Evolutionary conservation across 306 rosid species (phyloP).

Genomic region (Cucurbita maxima): DNA sequence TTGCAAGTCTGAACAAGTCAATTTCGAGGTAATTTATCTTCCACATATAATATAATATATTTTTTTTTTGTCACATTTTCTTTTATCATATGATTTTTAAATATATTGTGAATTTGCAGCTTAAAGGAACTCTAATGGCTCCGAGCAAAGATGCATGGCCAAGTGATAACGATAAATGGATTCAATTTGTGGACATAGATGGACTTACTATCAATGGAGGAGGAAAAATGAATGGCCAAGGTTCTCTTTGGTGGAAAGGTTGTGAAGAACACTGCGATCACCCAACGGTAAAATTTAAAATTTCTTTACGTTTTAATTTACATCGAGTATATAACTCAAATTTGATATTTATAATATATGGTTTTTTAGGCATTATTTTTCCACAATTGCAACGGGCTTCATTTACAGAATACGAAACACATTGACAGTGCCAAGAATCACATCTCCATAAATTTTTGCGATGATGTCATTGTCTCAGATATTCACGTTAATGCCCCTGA

Average conservation of each 20-base stretch:
- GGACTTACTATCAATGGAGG: slow-evolving; percentile 1
- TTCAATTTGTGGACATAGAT: background rate
- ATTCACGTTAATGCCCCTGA: slow-evolving; percentile 8
- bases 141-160: slow-evolving; percentile 6
- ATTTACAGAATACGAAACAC: background rate
- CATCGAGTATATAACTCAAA: too few relatives aligned
- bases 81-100: too few relatives aligned
- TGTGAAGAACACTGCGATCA: background rate
- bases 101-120: background rate
- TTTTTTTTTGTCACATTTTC: too few relatives aligned
- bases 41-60: too few relatives aligned
- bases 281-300: background rate
- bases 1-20: slow-evolving; percentile 21
- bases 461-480: background rate
- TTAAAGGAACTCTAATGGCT: slow-evolving; percentile 2
- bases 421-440: slow-evolving; percentile 7
- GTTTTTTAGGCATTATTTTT: background rate
- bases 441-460: background rate
- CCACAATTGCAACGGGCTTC: background rate
- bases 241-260: slow-evolving; percentile 3
- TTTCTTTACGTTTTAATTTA: too few relatives aligned
- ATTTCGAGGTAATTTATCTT: slow-evolving; percentile 14
- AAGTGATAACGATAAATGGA: background rate
- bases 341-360: background rate
- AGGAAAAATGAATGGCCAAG: slow-evolving; percentile 10